phyloP scores from a whole-genome alignment of 352 stramenopile genomes.

The Pythium oligandrum region DNA sequence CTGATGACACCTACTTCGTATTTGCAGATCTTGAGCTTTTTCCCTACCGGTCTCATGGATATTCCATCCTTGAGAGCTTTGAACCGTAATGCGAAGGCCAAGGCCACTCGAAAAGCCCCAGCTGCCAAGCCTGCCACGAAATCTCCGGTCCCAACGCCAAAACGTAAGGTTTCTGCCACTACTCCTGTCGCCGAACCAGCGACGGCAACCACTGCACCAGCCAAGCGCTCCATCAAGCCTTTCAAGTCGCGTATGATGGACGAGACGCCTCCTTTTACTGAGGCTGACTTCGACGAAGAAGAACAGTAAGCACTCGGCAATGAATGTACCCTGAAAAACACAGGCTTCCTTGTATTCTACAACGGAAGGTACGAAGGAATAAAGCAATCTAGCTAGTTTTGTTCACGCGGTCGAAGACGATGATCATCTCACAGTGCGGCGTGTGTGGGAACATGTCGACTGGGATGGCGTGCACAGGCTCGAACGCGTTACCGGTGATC shows the following conservation, averaged over 20 bases:
- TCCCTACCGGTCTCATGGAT: constrained; percentile 58
- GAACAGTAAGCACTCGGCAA: constrained; percentile 20
- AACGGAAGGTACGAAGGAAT: no score
- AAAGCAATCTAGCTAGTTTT: neutral
- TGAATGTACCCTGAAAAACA: constrained; percentile 7
- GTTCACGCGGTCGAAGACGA: constrained; percentile 92
- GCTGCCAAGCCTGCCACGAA: constrained; percentile 18
- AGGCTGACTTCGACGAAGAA: constrained; percentile 67
- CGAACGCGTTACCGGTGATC: constrained; percentile 89
- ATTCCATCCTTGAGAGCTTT: constrained; percentile 57
- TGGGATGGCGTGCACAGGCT: constrained; percentile 88
- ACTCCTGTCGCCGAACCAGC: no score
- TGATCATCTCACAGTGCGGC: constrained; percentile 97
- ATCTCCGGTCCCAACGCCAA: constrained; percentile 18
- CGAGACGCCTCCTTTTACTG: constrained; percentile 45
- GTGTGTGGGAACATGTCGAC: constrained; percentile 99
- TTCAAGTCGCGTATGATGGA: constrained; percentile 84
- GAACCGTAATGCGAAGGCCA: constrained; percentile 64
- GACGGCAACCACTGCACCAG: neutral
- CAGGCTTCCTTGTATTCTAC: no score
- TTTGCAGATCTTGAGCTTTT: constrained; percentile 49
- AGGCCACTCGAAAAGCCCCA: constrained; percentile 40
- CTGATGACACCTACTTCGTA: constrained; percentile 1
- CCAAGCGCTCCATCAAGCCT: constrained; percentile 57
- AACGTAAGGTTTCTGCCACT: constrained; percentile 15